Base-by-base conservation (phyloP, 2,329 filamentous ascomycete species). In the Talaromyces sp. region DNA sequence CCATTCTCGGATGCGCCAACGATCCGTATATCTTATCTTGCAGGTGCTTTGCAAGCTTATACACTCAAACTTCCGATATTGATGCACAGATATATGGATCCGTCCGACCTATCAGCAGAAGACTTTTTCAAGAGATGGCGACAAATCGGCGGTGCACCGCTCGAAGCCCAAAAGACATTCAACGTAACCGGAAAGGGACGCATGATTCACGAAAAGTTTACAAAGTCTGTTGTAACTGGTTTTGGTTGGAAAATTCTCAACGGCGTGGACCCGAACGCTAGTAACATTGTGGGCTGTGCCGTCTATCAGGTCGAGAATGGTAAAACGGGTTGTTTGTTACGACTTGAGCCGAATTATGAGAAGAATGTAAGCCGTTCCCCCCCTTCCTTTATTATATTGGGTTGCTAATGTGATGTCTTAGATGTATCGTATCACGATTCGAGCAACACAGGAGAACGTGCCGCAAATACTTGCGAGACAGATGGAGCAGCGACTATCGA, bases 121-220 rank as follows among this genome's bases (percentile, higher is more conserved):
- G 95, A 99, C 75, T 99, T 98, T 80, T 99, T 99, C 86, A 97
- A 96, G 83, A 86, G 96, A 60, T 99, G 95, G 95, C 96, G 97
- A 83, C 95, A 99, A 80, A 98, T 99, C 71, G 95, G 95, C 13
- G 92, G 91, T 5, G 87, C 87, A 1, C 89, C 93, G 1, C 87
- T 96, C 35, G 96, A 99, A 78, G 89, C 91, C 0, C 95, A 99
- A 76, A 86, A 86, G 57, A 92, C 98, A 37, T 96, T 99, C 77
- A 88, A 89, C 0, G 76, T 94, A 11, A 79, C 81, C 1, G 84
- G 83, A 33, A 84, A 85, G 63, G 84, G 83, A 16, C 82, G 86
- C 66, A 88, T 89, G 68, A 86, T 96, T 68, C 90, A 85, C 66
- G 87, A 90, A 66, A 79, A 82, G 2, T 93, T 91, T 70, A 89